Evolutionary conservation across 2,329 filamentous ascomycete genomes (phyloP).

Genomic region (Arthrinium phaeospermum): DNA sequence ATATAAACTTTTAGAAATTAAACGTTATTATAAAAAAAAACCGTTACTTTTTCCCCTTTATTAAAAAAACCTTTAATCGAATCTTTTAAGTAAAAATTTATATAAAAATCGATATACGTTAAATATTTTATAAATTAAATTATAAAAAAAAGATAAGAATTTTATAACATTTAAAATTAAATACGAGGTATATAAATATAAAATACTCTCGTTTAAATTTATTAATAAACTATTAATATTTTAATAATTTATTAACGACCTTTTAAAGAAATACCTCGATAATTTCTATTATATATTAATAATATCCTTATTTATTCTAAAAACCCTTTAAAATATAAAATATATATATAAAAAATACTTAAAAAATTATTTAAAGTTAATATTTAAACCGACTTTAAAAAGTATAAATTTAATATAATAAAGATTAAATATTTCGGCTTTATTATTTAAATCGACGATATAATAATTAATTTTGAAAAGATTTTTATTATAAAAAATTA

Average conservation of each 20-base stretch:
- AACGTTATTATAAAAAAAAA: background rate
- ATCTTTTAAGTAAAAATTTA: slow-evolving; percentile 12
- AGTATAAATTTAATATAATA: slow-evolving; percentile 15
- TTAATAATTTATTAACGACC: background rate
- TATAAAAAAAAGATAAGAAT: background rate
- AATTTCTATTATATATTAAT: slow-evolving; percentile 15
- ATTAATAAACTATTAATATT: too few relatives aligned
- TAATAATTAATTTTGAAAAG: background rate
- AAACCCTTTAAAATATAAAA: background rate
- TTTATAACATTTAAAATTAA: background rate
- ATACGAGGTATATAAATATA: background rate
- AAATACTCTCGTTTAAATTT: background rate
- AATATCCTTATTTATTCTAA: slow-evolving; percentile 17
- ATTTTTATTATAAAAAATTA: background rate
- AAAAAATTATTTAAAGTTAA: background rate
- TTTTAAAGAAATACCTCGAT: background rate
- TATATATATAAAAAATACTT: too few relatives aligned
- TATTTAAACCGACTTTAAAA: slow-evolving; percentile 4
- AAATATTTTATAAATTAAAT: slow-evolving; percentile 16
- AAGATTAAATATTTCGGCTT: background rate
- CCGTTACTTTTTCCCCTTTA: background rate
- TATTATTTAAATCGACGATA: background rate
- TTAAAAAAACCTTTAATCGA: slow-evolving; percentile 27
- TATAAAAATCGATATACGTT: slow-evolving; percentile 24
- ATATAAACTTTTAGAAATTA: background rate